Evolutionary conservation across 495 filamentous ascomycete species (phyloP).

Genomic region (Penicillium cosmopolitanum): DNA sequence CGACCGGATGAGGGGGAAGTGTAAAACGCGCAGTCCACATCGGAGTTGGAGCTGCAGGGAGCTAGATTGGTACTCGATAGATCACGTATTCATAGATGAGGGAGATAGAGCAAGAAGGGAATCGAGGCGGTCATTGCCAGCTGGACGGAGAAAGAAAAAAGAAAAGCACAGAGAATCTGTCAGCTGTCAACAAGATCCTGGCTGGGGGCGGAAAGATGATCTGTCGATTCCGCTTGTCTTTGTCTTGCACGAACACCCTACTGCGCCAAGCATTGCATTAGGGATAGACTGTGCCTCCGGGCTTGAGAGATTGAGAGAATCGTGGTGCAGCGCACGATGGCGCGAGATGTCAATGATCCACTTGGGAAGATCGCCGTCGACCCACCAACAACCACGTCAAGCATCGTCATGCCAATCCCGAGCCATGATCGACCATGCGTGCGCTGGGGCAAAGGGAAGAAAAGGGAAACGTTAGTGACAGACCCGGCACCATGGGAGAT

Average conservation of each 20-base stretch:
- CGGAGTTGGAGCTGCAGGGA: conserved; percentile 4
- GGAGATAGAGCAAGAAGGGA: neutral
- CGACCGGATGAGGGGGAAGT: conserved; percentile 7
- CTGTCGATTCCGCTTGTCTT: conserved; percentile 23
- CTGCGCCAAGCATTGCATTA: conserved; percentile 29
- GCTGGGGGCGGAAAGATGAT: conserved; percentile 18
- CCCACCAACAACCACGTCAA: conserved; percentile 28
- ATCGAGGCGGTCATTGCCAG: neutral
- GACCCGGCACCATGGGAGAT: conserved; percentile 23
- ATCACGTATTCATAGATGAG: conserved; percentile 4
- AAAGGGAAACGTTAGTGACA: conserved; percentile 9
- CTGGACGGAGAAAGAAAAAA: neutral
- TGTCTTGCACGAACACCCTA: conserved; percentile 9
- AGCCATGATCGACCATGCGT: conserved; percentile 29
- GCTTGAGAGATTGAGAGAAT: too few species aligned
- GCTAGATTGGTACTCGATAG: conserved; percentile 14
- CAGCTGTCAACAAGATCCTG: conserved; percentile 22
- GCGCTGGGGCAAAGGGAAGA: conserved; percentile 6
- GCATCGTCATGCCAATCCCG: conserved; percentile 27
- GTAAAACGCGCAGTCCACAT: conserved; percentile 10
- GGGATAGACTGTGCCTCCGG: conserved; percentile 16
- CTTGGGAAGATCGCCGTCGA: conserved; percentile 22
- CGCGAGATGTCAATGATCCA: conserved; percentile 27
- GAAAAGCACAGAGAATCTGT: conserved; percentile 1
- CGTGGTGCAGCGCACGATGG: conserved; percentile 6